Evolutionary conservation across 2,329 filamentous ascomycete genomes (phyloP), one percentile per base, ranked within the genome.

Genomic region (Knufia petricola): DNA sequence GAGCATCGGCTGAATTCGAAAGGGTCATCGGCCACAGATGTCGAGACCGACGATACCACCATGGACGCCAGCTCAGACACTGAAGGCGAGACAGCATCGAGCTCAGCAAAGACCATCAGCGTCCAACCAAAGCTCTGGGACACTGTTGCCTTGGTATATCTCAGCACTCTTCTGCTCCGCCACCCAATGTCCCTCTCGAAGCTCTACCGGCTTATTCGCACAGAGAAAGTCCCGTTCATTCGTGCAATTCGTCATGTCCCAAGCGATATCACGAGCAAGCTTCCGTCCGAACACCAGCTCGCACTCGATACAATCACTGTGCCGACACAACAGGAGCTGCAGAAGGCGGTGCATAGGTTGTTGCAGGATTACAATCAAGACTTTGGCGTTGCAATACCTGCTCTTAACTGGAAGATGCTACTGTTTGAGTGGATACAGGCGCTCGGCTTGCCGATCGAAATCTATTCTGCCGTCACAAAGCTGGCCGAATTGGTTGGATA

Each of bases 141-240:
- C 56, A 84, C 83, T 0, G 66, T 96, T 46, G 81, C 74, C 1
- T 63, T 95, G 9, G 88, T 85, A 61, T 95, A 95, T 66, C 66
- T 95, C 28, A 89, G 80, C 1, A 80, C 80, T 31, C 60, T 92
- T 39, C 70, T 95, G 21, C 71, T 95, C 57, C 79, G 84, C 49
- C 71, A 92, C 49, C 87, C 89, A 0, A 73, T 86, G n/a, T 79
- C 81, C 19, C 69, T 90, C 6, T 82, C 80, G 3, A 13, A 64
- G 61, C 15, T 61, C 62, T 56, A 52, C 74, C 47, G 69, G 71
- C 38, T 94, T 85, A 78, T 78, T 13, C 76, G 75, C 41, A 70
- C 70, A 50, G 81, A 82, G 40, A 77, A 84, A 48, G 73, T 96
- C 21, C 75, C 84, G 0, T 96, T 84, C 63, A 75, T 84, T 39